phyloP scores from a whole-genome alignment of 768 basidiomycete genomes.

The Kwoniella shandongensis region DNA sequence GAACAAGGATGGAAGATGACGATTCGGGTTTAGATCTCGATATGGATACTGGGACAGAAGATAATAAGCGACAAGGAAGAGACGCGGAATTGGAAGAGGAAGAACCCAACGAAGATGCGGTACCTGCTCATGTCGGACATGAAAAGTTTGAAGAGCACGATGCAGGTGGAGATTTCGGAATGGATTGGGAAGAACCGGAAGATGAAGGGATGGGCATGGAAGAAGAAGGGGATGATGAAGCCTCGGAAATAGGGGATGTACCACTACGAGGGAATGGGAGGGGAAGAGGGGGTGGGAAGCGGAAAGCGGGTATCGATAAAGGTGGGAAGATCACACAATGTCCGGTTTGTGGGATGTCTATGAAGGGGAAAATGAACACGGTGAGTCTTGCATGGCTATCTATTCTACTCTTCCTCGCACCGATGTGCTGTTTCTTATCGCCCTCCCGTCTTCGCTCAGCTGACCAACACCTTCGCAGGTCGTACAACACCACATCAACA shows the following conservation, averaged over 20 bases:
- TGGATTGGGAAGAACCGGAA: constrained; percentile 72
- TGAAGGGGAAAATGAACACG: constrained; percentile 39
- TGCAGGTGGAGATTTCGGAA: constrained; percentile 44
- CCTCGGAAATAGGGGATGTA: constrained; percentile 27
- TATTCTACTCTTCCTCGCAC: constrained; percentile 1
- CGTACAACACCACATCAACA: constrained; percentile 61
- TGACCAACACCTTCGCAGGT: constrained; percentile 54
- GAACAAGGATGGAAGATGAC: constrained; percentile 26
- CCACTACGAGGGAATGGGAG: constrained; percentile 5
- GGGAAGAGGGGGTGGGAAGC: constrained; percentile 3
- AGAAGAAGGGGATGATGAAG: constrained; percentile 45
- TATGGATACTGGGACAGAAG: background rate
- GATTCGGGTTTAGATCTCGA: constrained; percentile 30
- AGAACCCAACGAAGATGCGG: background rate
- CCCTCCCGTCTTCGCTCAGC: background rate
- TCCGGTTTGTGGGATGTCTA: constrained; percentile 44
- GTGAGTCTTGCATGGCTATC: constrained; percentile 47
- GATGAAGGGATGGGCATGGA: constrained; percentile 62
- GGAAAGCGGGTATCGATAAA: background rate
- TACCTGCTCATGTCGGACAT: background rate
- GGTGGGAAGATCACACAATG: constrained; percentile 37
- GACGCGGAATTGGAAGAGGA: constrained; percentile 5
- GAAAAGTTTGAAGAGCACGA: too few relatives aligned
- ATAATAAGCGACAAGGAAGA: constrained; percentile 7
- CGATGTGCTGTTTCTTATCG: background rate